Percentiles rank a stretch among this genome's conserved stretches.
phyloP scores from a whole-genome alignment of 768 basidiomycete species.

The Grammothele lineata region DNA sequence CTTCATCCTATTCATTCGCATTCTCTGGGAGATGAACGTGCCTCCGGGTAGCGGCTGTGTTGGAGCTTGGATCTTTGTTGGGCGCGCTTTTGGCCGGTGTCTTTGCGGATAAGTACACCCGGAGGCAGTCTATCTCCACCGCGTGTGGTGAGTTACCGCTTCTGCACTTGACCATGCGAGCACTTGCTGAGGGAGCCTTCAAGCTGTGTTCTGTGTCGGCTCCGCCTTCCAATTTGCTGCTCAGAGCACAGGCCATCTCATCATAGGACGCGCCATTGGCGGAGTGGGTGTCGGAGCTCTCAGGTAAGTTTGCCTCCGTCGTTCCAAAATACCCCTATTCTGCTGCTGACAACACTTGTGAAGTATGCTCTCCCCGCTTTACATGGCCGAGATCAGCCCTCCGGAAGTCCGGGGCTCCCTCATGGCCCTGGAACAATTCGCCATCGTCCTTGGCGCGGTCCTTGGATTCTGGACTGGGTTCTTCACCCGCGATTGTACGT shows the following conservation, averaged over 20 bases:
- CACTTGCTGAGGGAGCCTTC: background rate
- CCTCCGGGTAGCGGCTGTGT: constrained; percentile 58
- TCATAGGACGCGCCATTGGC: constrained; percentile 69
- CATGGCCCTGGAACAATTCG: constrained; percentile 74
- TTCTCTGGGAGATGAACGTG: no score
- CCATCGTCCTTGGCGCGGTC: constrained; percentile 79
- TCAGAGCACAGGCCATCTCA: constrained; percentile 48
- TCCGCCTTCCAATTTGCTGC: constrained; percentile 67
- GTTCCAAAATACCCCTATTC: no score
- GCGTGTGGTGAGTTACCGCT: constrained; percentile 53
- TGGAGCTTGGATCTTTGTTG: constrained; percentile 77
- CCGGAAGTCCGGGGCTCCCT: constrained; percentile 78
- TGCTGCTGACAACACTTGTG: no score
- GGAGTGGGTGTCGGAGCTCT: constrained; percentile 71
- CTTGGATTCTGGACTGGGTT: constrained; percentile 84
- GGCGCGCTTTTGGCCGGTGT: constrained; percentile 65
- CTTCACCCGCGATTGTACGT: constrained; percentile 58
- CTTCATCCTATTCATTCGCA: background rate
- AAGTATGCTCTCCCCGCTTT: constrained; percentile 77
- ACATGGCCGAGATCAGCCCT: constrained; percentile 82
- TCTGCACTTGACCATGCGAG: background rate
- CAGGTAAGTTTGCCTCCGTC: constrained; percentile 34
- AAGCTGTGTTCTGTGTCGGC: constrained; percentile 70
- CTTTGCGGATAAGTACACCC: constrained; percentile 64
- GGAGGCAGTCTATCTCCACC: constrained; percentile 59